phyloP scores from a whole-genome alignment of 352 stramenopile genomes.

The Pythium utonaiense region DNA sequence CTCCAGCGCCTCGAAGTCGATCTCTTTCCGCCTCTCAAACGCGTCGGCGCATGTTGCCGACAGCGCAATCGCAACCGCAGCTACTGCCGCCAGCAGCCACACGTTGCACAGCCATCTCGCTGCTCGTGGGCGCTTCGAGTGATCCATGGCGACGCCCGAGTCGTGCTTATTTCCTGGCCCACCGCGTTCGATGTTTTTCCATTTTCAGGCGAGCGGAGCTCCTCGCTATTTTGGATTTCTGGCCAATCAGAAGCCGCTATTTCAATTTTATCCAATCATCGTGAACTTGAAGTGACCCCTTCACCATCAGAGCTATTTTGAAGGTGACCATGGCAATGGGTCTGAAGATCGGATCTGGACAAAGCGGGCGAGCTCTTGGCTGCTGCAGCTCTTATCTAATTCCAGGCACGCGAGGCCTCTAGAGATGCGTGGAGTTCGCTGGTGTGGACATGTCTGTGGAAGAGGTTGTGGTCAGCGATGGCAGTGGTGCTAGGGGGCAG shows the following conservation, averaged over 20 bases:
- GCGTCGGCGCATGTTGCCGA: not conserved
- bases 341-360: not conserved
- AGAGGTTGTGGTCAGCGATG: not conserved
- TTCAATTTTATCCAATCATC: not conserved
- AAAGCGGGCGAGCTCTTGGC: not conserved
- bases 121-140: not conserved
- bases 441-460: not conserved
- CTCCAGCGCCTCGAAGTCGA: conserved; percentile 69
- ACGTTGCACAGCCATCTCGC: not conserved
- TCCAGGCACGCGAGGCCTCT: not conserved
- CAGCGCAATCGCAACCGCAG: not conserved
- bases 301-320: not conserved
- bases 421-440: not conserved
- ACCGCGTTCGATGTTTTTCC: conserved; percentile 1
- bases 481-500: not conserved
- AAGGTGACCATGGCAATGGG: not conserved
- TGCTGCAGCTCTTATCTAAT: not conserved
- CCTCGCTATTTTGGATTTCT: not conserved
- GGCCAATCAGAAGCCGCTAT: conserved; percentile 2
- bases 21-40: conserved; percentile 15
- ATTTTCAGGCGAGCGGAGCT: not conserved
- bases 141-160: not conserved
- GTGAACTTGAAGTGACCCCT: not conserved
- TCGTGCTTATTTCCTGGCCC: not conserved
- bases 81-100: not conserved